Evolutionary conservation across 108 stramenopile species (phyloP).

Genomic region (Pseudonitzschia multiseries): DNA sequence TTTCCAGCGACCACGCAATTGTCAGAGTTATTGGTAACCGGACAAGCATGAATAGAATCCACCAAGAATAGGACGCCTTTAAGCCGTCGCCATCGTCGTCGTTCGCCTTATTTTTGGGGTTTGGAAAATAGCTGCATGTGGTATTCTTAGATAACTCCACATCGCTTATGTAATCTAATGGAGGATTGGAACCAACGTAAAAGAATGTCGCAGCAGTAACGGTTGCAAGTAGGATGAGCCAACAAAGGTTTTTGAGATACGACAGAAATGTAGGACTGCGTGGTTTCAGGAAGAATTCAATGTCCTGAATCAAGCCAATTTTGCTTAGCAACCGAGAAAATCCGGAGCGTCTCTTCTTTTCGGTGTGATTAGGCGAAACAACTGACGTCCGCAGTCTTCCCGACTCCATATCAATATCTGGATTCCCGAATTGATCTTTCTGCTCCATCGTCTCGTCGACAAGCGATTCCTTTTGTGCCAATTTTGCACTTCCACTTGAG

Average conservation of each 20-base stretch:
- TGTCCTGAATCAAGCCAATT: slow-evolving; percentile 4
- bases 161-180: background rate
- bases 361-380: background rate
- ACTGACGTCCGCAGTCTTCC: background rate
- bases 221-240: background rate
- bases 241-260: background rate
- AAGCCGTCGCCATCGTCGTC: background rate
- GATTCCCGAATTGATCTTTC: background rate
- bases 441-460: background rate
- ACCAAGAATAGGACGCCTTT: slow-evolving; percentile 45
- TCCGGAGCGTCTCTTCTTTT: slow-evolving; percentile 4
- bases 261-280: background rate
- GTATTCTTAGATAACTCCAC: background rate
- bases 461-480: background rate
- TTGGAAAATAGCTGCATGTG: background rate
- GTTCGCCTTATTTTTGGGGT: too few species aligned
- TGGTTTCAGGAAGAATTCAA: slow-evolving; percentile 1
- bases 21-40: slow-evolving; percentile 43
- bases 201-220: background rate
- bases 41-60: slow-evolving; percentile 34
- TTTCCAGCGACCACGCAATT: slow-evolving; percentile 29
- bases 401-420: background rate
- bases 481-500: background rate
- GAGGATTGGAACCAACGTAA: slow-evolving; percentile 8
- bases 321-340: slow-evolving; percentile 3